phyloP scores from a whole-genome alignment of 192 early-diverging fungal genomes.

The Podochytrium sp. region DNA sequence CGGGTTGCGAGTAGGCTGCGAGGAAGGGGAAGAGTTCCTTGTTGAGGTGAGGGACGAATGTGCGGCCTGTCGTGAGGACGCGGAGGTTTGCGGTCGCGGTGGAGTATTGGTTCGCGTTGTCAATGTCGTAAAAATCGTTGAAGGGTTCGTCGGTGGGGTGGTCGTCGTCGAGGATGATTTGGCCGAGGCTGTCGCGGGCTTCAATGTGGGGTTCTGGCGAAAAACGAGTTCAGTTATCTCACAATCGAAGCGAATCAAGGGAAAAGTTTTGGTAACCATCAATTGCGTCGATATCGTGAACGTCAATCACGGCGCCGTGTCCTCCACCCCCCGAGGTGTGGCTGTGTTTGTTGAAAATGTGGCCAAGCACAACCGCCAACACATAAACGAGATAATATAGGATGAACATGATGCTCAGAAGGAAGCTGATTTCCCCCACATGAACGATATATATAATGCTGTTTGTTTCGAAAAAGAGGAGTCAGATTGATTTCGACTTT shows the following conservation, averaged over 20 bases:
- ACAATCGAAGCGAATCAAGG: not conserved
- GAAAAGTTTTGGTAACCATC: not conserved
- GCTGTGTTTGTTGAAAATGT: slow-evolving; percentile 29
- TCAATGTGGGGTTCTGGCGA: not conserved
- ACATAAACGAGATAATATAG: slow-evolving; percentile 64
- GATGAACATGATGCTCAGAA: slow-evolving; percentile 55
- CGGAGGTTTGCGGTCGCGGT: not conserved
- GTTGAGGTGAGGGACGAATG: slow-evolving; percentile 30
- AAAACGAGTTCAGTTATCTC: no score
- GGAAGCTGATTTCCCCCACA: slow-evolving; percentile 58
- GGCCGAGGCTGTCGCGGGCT: not conserved
- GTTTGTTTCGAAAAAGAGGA: not conserved
- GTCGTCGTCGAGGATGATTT: not conserved
- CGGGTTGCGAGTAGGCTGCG: slow-evolving; percentile 13
- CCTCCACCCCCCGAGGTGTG: not conserved
- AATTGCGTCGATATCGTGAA: slow-evolving; percentile 1
- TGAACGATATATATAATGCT: slow-evolving; percentile 53
- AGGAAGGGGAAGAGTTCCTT: slow-evolving; percentile 34
- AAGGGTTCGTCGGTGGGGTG: not conserved
- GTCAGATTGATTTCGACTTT: no score
- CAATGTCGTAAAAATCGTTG: slow-evolving; percentile 26
- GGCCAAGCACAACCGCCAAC: slow-evolving; percentile 57
- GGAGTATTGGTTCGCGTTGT: not conserved
- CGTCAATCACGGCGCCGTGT: not conserved
- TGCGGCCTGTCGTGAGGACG: not conserved